Evolutionary conservation across 1,284 basidiomycete species (phyloP).

Genomic region (Trametes polyzona): DNA sequence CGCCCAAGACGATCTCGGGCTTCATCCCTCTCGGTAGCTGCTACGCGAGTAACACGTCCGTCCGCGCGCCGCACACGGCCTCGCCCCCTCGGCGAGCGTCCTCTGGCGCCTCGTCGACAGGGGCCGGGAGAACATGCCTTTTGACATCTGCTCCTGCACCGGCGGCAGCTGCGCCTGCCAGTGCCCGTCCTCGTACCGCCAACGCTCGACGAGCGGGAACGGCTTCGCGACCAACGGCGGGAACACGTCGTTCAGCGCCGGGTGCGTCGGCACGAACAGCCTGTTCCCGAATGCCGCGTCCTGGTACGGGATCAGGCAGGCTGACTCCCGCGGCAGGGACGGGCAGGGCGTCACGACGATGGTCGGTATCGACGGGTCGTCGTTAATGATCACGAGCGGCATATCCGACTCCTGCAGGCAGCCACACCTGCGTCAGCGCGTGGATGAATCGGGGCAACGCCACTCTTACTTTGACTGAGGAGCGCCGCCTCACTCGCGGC

Average conservation of each 20-base stretch:
- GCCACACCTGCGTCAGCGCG: background rate
- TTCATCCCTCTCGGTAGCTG: slow-evolving; percentile 22
- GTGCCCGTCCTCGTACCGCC: slow-evolving; percentile 56
- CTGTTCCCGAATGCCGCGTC: slow-evolving; percentile 54
- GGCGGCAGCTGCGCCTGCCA: slow-evolving; percentile 54
- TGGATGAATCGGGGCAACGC: background rate
- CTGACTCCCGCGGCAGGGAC: slow-evolving; percentile 41
- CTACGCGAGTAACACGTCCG: slow-evolving; percentile 20
- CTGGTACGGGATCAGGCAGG: slow-evolving; percentile 55
- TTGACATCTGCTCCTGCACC: slow-evolving; percentile 50
- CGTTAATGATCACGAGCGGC: slow-evolving; percentile 26
- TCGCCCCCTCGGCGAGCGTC: slow-evolving; percentile 12
- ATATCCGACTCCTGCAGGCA: slow-evolving; percentile 12
- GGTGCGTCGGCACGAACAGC: slow-evolving; percentile 55
- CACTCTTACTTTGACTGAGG: slow-evolving; percentile 16
- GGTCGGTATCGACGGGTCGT: slow-evolving; percentile 46
- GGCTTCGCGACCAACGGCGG: slow-evolving; percentile 43
- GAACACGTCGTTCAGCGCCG: slow-evolving; percentile 50
- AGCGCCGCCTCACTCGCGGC: slow-evolving; percentile 19
- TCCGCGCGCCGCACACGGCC: slow-evolving; percentile 16
- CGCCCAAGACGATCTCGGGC: background rate
- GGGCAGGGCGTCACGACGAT: slow-evolving; percentile 56
- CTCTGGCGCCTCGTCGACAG: slow-evolving; percentile 30
- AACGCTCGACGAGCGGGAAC: slow-evolving; percentile 41
- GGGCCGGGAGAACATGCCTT: slow-evolving; percentile 45